These are phyloP conservation scores for Picea engelmannii DNA, from an alignment of 83 land plant genomes.

Conservation along the genomic window DNA sequence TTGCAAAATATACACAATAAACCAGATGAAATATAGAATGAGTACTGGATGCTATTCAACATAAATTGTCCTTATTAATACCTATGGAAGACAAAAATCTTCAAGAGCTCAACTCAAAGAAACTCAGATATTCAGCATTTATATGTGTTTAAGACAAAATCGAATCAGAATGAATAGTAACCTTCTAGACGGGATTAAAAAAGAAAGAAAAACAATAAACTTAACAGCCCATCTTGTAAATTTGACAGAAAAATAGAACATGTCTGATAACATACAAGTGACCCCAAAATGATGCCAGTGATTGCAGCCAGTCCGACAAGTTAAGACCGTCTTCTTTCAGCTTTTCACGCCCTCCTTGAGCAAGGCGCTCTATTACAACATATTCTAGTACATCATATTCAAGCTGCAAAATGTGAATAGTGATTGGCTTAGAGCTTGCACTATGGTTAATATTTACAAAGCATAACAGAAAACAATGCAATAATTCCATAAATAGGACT, in stretches of 20 bases:
- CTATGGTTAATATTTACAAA: neutral
- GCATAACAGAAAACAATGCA: neutral
- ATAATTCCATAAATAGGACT: neutral
- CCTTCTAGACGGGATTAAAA: no score
- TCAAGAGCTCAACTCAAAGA: no score
- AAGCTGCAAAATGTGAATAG: constrained; percentile 54
- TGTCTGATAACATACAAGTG: constrained; percentile 75
- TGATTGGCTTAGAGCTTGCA: neutral
- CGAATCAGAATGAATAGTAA: no score
- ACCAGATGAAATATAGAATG: no score
- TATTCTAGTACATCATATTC: constrained; percentile 98
- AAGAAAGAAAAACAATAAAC: neutral
- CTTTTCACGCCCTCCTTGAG: constrained; percentile 97
- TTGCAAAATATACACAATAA: no score
- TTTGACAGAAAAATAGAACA: no score
- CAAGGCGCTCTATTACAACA: constrained; percentile 97
- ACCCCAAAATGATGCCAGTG: constrained; percentile 99
- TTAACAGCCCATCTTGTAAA: neutral
- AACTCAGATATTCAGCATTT: no score
- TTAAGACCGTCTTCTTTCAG: constrained; percentile 98
- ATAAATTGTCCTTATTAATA: no score
- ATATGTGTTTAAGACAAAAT: no score
- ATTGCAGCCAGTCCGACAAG: constrained; percentile 99
- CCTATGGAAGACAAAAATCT: no score
- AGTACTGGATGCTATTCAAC: no score